Evolutionary conservation across 2,329 filamentous ascomycete species (phyloP), one percentile per base, ranked within the genome.

Genomic region (Apiospora kogelbergensis): DNA sequence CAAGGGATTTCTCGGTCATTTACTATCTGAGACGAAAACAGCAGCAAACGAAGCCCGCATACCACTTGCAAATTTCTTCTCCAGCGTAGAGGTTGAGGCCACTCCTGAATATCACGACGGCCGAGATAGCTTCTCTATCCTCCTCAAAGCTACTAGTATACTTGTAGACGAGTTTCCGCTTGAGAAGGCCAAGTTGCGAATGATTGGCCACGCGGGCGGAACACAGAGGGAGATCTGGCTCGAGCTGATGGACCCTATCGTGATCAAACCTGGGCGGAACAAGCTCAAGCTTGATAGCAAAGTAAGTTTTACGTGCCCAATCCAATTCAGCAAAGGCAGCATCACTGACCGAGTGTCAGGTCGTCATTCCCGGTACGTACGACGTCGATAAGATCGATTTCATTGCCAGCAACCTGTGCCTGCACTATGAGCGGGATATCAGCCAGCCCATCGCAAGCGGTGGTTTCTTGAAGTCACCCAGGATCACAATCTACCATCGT

Each of bases 81-180:
- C 86, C 9, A 85, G 90, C 24, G 81, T 96, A 4, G 83, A 89
- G 53, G 82, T 97, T 0, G 88, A 91, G 24, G 90, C 89, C 0
- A 86, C 89, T 20, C 89, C 95, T 2, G 81, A 84, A 30, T 95
- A 97, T 75, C 87, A 90, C 65, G 85, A 90, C 0, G 85, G 89
- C 24, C 88, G 86, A 72, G 95, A 98, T 78, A 90, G 92, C 17
- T 95, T 97, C 72, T 87, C 89, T 10, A 77, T 97, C 22, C 83
- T 86, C 2, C 77, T 99, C 2, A 86, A 85, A 24, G 81, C 97
- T 57, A 84, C 87, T 65, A 94, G 94, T 78, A 79, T 97, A 1
- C 81, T 98, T 1, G 88, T 90, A 0, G 92, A 94, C 63, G 84
- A 89, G 1, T 82, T 97, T 10, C 84, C 86, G 11, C 80, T 96